Conservation (phyloP, 805 yeast genomes). For the Monosporozyma yasuniensis region DNA sequence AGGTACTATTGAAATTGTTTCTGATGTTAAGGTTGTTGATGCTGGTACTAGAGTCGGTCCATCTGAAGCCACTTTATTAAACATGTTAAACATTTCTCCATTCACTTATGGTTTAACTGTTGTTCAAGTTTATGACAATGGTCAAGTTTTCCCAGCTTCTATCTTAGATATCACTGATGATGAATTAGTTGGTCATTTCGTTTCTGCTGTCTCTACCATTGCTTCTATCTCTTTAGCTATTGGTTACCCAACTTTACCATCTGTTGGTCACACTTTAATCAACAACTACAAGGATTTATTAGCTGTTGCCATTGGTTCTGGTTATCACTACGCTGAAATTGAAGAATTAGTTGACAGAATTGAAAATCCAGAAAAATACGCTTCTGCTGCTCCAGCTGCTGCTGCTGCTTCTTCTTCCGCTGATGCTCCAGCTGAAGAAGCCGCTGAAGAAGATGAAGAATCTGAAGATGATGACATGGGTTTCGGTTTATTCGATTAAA, state of each 20-base stretch:
- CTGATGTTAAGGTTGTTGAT: slow-evolving; percentile 91
- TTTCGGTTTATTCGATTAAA: slow-evolving; percentile 96
- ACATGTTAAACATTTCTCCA: slow-evolving; percentile 99
- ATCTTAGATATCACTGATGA: slow-evolving; percentile 98
- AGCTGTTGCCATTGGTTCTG: slow-evolving; percentile 96
- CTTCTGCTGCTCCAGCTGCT: slow-evolving; percentile 98
- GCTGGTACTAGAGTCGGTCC: slow-evolving; percentile 90
- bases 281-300: slow-evolving; percentile 98
- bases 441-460: slow-evolving; percentile 66
- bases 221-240: slow-evolving; percentile 95
- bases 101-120: slow-evolving; percentile 97
- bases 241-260: slow-evolving; percentile 99
- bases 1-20: slow-evolving; percentile 99
- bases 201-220: slow-evolving; percentile 84
- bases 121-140: slow-evolving; percentile 96
- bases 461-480: slow-evolving; percentile 77
- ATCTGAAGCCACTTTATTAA: slow-evolving; percentile 96
- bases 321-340: slow-evolving; percentile 98
- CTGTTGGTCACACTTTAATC: slow-evolving; percentile 97
- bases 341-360: slow-evolving; percentile 98
- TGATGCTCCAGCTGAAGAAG: slow-evolving; percentile 61
- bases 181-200: slow-evolving; percentile 87
- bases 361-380: slow-evolving; percentile 99
- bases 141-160: slow-evolving; percentile 94
- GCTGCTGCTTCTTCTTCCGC: slow-evolving; percentile 59